Percentiles rank a stretch among this genome's conserved stretches.
phyloP scores from a whole-genome alignment of 2,329 filamentous ascomycete genomes.

The Trichophyton verrucosum region DNA sequence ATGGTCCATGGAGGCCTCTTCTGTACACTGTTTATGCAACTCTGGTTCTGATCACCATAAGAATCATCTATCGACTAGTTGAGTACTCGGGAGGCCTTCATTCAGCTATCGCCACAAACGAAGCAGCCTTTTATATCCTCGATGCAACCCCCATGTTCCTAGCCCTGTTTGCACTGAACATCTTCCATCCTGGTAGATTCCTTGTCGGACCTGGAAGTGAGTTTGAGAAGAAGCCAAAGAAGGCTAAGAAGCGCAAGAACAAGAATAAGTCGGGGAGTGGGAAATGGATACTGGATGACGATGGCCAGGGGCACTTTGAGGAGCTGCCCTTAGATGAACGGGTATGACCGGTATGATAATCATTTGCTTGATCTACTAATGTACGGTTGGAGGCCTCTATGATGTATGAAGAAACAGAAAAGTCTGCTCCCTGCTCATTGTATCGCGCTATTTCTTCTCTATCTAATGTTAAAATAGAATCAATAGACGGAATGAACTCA shows the following conservation, averaged over 20 bases:
- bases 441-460: background rate
- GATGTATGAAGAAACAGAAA: background rate
- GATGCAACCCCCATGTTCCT: constrained; percentile 32
- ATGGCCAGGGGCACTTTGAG: background rate
- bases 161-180: constrained; percentile 25
- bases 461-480: background rate
- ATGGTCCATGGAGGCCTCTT: constrained; percentile 25
- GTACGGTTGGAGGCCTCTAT: background rate
- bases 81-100: constrained; percentile 45
- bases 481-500: background rate
- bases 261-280: background rate
- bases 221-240: constrained; percentile 18
- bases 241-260: constrained; percentile 7
- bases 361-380: background rate
- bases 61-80: constrained; percentile 47
- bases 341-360: background rate
- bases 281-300: background rate
- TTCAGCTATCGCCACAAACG: constrained; percentile 29
- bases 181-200: constrained; percentile 27
- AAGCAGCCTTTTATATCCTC: constrained; percentile 29
- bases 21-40: constrained; percentile 43
- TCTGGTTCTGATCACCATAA: constrained; percentile 38
- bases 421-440: background rate
- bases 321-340: background rate
- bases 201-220: constrained; percentile 22